A percentile compares a stretch with the other conserved stretches of the same genome.
phyloP scores from a whole-genome alignment of 129 eudicot species.

The Pulicaria dysenterica region DNA sequence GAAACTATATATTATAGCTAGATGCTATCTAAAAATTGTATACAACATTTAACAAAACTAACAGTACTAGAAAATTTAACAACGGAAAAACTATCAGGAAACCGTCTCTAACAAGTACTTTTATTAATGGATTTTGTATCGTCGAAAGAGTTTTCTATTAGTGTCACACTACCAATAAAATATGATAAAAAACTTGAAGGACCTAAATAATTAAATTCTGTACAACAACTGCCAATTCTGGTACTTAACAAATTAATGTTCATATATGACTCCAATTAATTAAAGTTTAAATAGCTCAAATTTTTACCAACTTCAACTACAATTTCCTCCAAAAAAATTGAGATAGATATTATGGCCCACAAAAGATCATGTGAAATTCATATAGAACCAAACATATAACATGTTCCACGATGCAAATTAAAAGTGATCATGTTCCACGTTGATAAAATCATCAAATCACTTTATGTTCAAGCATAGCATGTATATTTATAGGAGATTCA shows the following conservation, averaged over 20 bases:
- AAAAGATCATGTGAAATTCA: background rate
- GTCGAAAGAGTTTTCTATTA: too few relatives aligned
- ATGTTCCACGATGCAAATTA: conserved; percentile 39
- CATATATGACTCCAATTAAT: too few relatives aligned
- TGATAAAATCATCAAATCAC: conserved; percentile 28
- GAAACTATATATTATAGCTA: background rate
- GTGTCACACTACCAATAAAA: too few relatives aligned
- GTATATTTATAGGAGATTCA: conserved; percentile 41
- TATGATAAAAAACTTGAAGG: background rate
- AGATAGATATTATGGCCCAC: conserved; percentile 36
- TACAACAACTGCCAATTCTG: background rate
- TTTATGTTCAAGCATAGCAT: conserved; percentile 7
- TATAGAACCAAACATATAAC: conserved; percentile 38
- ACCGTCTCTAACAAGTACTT: too few relatives aligned
- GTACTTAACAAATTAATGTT: too few relatives aligned
- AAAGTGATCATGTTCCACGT: conserved; percentile 56
- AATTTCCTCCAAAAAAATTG: background rate
- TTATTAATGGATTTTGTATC: too few relatives aligned
- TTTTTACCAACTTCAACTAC: background rate
- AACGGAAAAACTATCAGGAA: too few relatives aligned
- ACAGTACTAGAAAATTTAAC: too few relatives aligned
- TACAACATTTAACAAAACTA: background rate
- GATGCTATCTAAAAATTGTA: background rate
- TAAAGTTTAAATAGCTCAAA: background rate
- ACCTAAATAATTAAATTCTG: background rate